Evolutionary conservation across 441 rosid species (phyloP), one percentile per base, ranked within the genome.

Genomic region (Breynia disticha): DNA sequence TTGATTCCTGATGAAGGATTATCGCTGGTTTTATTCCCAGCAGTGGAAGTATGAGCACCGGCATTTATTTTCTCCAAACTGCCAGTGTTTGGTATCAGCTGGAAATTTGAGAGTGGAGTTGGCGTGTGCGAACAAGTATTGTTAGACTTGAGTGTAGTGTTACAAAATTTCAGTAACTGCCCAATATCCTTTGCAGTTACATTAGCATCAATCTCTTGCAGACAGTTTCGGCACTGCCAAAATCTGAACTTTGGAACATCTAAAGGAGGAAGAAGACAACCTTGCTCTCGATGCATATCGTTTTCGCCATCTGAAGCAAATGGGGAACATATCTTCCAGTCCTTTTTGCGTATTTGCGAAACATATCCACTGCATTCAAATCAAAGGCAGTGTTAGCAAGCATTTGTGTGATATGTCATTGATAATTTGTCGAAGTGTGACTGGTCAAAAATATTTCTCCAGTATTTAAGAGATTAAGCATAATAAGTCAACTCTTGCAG

Each of bases 261-360:
- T 54, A 89, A 63, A 61, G 87, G 70, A 71, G 96, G 90, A 70
- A 81, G 84, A 41, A 56, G 20, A 51, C 67, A 60, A 62, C 62
- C 61, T 52, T 69, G 68, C 54, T 62, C 78, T 46, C 64, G 76
- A 59, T 61, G 70, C 18, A 61, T 61, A 61, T 57, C 17, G 54
- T 62, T 49, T 42, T 54, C 61, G 44, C 32, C 64, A 59, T 79
- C 80, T 62, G 63, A 67, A 35, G 76, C 48, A 75, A 89, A 93
- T n/a, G 96, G 99, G 87, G 85, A 84, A 62, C 84, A 78, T 35
- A 62, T 62, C 68, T 61, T 81, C 69, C 52, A 60, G 67, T 93
- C 83, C 46, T 57, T 83, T 46, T 72, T 67, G 48, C 95, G 90
- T 38, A 72, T 65, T 72, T 83, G 81, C 59, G 97, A 80, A 53